Base-by-base conservation (phyloP, 163 green algal genomes). In the Scenedesmus sp. region DNA sequence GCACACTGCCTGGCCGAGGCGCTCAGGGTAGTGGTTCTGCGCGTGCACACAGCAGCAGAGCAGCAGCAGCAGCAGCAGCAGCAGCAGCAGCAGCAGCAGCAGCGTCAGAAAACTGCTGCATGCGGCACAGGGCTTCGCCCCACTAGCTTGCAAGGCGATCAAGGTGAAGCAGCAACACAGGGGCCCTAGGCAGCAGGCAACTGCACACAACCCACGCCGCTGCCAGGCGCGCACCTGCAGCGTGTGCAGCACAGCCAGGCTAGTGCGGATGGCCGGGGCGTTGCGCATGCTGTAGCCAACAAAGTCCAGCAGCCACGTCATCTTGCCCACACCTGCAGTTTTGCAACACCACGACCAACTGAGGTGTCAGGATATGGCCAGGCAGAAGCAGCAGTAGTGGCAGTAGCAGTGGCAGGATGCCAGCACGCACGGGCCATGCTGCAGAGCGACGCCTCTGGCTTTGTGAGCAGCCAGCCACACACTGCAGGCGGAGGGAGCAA, bases 1-100 rank as follows among this genome's bases (percentile, higher is more conserved):
- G 92, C 95, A 98, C 43, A 97, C 92, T 0, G 96, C 95, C 44
- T 94, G 76, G 35, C 96, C 96, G 30, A 98, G 92, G 12, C 96
- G 94, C 93, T 98, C 96, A 1, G 96, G 96, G 88, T 97, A 98
- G 93, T 98, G 96, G 88, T 96, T 97, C 92, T 96, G 93, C 40
- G 93, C 80, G 40, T 92, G 46, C 40, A 13, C 43, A 86, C 92
- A 33, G 61, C 61, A 76, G 61, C 61, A 33, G 22, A 15, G 56
- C 70, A 80, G 12, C n/a, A 44, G 15, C 70, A 80, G n/a, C 12
- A 80, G n/a, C 70, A 24, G 26, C 70, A 80, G 70, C 70, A 6
- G 26, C 61, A 76, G 13, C 10, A 22, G 20, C 30, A 42, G 68
- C 68, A 79, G 1, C 7, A 80, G 70, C 70, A 80, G n/a, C n/a